These are phyloP conservation scores for Haplosporangium sp. DNA, from an alignment of 371 early-diverging fungal genomes.

Conservation along the genomic window DNA sequence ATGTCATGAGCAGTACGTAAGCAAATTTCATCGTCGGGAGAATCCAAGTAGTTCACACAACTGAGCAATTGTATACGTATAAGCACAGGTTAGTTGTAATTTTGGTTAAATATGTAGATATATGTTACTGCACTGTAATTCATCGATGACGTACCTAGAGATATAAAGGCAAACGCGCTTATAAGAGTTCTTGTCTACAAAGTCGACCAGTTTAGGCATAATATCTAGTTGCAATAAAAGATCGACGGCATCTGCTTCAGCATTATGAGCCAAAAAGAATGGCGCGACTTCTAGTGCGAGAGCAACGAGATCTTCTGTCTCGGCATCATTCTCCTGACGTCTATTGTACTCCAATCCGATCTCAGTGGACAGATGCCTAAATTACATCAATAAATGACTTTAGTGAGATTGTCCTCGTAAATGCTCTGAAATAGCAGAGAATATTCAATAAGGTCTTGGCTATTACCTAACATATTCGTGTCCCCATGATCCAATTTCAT, in stretches of 20 bases:
- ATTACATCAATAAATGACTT: neutral
- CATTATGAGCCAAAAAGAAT: conserved; percentile 96
- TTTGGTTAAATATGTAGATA: neutral
- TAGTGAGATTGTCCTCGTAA: neutral
- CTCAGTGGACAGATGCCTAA: conserved; percentile 91
- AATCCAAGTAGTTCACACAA: conserved; percentile 90
- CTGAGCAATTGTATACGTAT: conserved; percentile 57
- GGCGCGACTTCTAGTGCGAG: conserved; percentile 90
- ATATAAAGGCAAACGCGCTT: conserved; percentile 96
- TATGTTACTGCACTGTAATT: neutral
- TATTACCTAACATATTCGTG: conserved; percentile 94
- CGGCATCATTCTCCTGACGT: conserved; percentile 69
- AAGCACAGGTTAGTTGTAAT: neutral
- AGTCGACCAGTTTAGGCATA: conserved; percentile 79
- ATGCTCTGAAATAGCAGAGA: neutral
- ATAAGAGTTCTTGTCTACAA: conserved; percentile 93
- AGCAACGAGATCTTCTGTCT: conserved; percentile 73
- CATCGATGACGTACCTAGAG: conserved; percentile 69
- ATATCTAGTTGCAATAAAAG: conserved; percentile 90
- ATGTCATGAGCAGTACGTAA: conserved; percentile 91
- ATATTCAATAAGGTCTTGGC: neutral
- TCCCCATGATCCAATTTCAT: conserved; percentile 95
- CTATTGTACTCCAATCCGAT: conserved; percentile 86
- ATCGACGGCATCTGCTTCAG: conserved; percentile 98
- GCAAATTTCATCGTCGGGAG: conserved; percentile 90